Base-by-base conservation (phyloP, 129 eudicot species). In the Solidago caesia region DNA sequence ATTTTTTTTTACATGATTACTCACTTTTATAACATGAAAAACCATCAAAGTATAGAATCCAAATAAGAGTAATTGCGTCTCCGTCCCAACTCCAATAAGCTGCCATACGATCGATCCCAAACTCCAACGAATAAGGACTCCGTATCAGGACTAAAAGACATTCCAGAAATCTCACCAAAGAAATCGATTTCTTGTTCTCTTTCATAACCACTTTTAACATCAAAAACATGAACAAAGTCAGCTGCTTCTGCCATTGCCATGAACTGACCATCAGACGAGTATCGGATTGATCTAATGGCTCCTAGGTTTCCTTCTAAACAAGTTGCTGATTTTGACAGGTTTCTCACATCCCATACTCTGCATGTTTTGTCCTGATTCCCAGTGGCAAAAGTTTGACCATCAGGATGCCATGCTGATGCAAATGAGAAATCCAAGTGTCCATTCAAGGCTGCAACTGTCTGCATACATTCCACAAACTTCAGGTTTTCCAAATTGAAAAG, bases 191-290 rank as follows among this genome's bases (percentile, higher is more conserved):
- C 96, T 74, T 92, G 97, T 78, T 92, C 96, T 58, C 79, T 82
- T 25, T 92, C 86, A 29, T 92, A 92, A 52, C 93, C 97, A 14
- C 83, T 87, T 68, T 87, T 71, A 5, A 87, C 96, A 74, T 92
- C 96, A 78, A 82, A 89, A 26, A 92, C 82, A 16, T 92, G 97
- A 26, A 92, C 97, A 79, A 89, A 92, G 82, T 92, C 97, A n/a
- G 97, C 97, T 13, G 97, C 92, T 71, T 92, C 97, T 4, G 97
- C 96, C 91, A 85, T 92, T 1, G 96, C 92, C 96, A 92, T 83
- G 77, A 86, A 87, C 49, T 82, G 82, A 4, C 97, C 97, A 27
- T 92, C 96, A 8, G 97, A 87, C 14, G 97, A 77, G 81, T 89
- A 92, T 51, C 97, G 96, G 63, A 92, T 89, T 0, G 97, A 92